Evolutionary conservation across 768 basidiomycete genomes (phyloP), one percentile per base, ranked within the genome.

Genomic region (Boletus pseudo-olivaceus): DNA sequence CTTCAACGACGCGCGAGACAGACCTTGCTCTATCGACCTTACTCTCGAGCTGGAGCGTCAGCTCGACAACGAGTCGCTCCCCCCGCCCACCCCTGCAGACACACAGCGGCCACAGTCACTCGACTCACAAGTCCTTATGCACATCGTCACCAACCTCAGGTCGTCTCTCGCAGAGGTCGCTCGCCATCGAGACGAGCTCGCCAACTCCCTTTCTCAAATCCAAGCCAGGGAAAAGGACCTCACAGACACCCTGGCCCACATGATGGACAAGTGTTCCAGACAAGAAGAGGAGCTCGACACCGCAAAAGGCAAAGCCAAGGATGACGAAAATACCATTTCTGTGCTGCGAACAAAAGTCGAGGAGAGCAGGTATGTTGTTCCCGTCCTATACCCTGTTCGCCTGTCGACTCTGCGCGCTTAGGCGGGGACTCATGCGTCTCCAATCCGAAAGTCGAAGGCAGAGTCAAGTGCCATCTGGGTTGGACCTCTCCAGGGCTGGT

Each of bases 381-480:
- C 20, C 40, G 29, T 37, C 1, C 8, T 11, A n/a, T 29, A 23
- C 34, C 4, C 20, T 49, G 20, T 46, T 35, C 42, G 57, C 11
- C 54, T 52, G 27, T 46, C 50, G 53, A 61, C 44, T 32, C 34
- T 35, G 39, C 14, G 37, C 33, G 40, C 33, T 27, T 65, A 90
- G 90, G 62, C 87, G 90, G 42, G 91, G 89, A 26, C 76, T 93
- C 48, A 93, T 93, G 91, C 82, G 88, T 17, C 77, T 93, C 9
- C 91, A 93, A 66, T 82, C 84, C 9, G 90, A 93, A 68, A 87
- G 75, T 61, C 76, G 85, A 51, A 77, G 88, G 29, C 78, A 82
- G 58, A 86, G 84, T 66, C 72, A 75, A 27, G 73, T 76, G 49
- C 75, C 68, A 54, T 74, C 72, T 14, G 72, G 80, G 14, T 67